phyloP scores from a whole-genome alignment of 2,329 filamentous ascomycete genomes.

The Tolypocladium nubicola region DNA sequence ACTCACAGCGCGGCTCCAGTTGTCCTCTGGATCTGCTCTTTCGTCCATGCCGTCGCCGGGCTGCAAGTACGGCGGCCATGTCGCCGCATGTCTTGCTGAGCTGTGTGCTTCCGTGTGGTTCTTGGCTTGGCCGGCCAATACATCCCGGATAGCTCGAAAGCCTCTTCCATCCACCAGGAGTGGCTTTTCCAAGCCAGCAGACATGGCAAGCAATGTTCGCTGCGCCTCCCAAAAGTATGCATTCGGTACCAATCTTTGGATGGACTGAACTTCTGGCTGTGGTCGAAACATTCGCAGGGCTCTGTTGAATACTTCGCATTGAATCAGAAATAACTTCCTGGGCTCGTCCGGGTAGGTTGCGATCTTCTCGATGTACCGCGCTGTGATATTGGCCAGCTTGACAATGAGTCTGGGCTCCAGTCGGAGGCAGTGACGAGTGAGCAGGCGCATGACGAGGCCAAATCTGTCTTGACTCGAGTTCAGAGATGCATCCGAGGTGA shows the following conservation, averaged over 20 bases:
- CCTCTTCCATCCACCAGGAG: constrained; percentile 39
- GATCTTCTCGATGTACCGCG: constrained; percentile 14
- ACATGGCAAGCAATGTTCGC: constrained; percentile 40
- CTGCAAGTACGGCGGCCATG: constrained; percentile 51
- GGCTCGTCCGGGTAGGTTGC: constrained; percentile 4
- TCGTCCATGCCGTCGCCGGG: constrained; percentile 51
- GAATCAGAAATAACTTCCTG: constrained; percentile 13
- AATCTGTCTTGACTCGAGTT: constrained; percentile 13
- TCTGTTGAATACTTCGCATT: constrained; percentile 21
- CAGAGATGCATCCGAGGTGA: neutral
- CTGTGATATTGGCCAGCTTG: constrained; percentile 16
- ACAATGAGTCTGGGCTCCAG: constrained; percentile 21
- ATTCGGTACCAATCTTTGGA: constrained; percentile 15
- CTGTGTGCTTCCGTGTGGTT: constrained; percentile 37
- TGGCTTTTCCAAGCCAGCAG: constrained; percentile 34
- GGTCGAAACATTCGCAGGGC: constrained; percentile 16
- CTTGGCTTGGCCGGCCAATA: constrained; percentile 43
- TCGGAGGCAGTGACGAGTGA: constrained; percentile 19
- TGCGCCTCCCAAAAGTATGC: constrained; percentile 44
- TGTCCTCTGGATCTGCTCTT: constrained; percentile 36
- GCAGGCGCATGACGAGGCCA: constrained; percentile 11
- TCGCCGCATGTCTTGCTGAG: constrained; percentile 34
- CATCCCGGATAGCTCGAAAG: constrained; percentile 43
- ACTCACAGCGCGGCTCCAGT: constrained; percentile 40
- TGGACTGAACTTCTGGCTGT: constrained; percentile 10